Percentiles rank a stretch among this genome's conserved stretches.
phyloP scores from a whole-genome alignment of 352 stramenopile genomes.

The Phytophthora parvispora region DNA sequence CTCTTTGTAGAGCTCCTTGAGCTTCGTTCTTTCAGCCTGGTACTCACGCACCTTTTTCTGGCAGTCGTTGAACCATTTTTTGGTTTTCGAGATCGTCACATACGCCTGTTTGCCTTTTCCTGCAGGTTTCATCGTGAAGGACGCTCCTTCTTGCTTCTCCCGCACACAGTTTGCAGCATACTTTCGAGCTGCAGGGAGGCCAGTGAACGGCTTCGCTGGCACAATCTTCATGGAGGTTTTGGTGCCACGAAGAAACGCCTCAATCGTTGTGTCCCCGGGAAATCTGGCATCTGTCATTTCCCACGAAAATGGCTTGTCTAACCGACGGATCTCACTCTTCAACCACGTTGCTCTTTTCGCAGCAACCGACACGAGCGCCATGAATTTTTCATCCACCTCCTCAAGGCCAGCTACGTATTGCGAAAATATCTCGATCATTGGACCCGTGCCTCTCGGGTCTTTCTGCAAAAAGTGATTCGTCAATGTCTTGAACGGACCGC shows the following conservation, averaged over 20 bases:
- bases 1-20: background rate
- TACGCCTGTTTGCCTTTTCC: background rate
- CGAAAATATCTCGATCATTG: slow-evolving; percentile 1
- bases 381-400: background rate
- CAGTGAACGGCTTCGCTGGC: background rate
- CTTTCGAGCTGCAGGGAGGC: background rate
- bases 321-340: background rate
- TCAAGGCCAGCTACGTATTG: background rate
- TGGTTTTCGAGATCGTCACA: slow-evolving; percentile 3
- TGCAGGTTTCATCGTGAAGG: background rate
- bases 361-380: background rate
- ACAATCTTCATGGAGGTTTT: background rate
- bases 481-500: background rate
- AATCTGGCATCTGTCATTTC: slow-evolving; percentile 8
- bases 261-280: background rate
- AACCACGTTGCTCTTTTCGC: slow-evolving; percentile 1
- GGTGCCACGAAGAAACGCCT: slow-evolving; percentile 19
- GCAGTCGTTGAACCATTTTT: background rate
- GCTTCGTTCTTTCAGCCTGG: background rate
- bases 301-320: slow-evolving; percentile 11
- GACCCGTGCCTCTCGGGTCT: background rate
- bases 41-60: background rate
- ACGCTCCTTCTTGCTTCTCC: background rate
- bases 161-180: background rate
- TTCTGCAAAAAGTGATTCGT: background rate